Conservation (phyloP, 306 rosid species). For the Begonia fuchsioides region DNA sequence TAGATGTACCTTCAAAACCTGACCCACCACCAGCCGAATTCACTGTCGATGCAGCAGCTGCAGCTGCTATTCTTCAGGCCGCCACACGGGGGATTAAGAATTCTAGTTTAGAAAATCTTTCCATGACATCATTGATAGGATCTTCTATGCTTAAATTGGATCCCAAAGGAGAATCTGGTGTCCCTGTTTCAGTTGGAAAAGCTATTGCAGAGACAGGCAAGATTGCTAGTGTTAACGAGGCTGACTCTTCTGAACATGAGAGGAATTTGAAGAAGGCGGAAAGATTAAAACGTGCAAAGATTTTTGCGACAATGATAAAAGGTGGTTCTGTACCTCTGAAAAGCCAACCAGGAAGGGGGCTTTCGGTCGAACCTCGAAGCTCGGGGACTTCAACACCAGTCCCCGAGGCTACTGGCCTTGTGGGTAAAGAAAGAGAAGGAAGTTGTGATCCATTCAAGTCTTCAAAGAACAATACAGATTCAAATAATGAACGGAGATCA, state of each 20-base stretch:
- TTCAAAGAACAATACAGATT: conserved; percentile 17
- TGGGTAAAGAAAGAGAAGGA: conserved; percentile 56
- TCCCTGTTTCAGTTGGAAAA: conserved; percentile 38
- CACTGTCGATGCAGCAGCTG: conserved; percentile 40
- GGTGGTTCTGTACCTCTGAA: conserved; percentile 36
- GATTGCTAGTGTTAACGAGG: conserved; percentile 56
- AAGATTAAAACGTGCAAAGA: conserved; percentile 80
- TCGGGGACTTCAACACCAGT: too few species aligned
- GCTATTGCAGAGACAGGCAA: conserved; percentile 52
- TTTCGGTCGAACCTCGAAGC: conserved; percentile 45
- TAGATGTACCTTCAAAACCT: conserved; percentile 31
- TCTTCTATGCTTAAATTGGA: conserved; percentile 14
- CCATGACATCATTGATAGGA: conserved; percentile 26
- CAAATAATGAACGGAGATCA: too few species aligned
- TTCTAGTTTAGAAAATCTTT: conserved; percentile 30
- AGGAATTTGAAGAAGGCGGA: conserved; percentile 59
- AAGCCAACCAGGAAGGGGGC: conserved; percentile 24
- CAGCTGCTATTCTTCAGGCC: conserved; percentile 80
- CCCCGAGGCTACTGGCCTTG: conserved; percentile 1
- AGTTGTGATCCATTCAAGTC: conserved; percentile 42
- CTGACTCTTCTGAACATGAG: conserved; percentile 74
- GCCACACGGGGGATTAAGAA: conserved; percentile 61
- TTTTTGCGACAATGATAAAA: conserved; percentile 74
- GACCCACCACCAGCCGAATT: conserved; percentile 23
- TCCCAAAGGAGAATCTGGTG: conserved; percentile 11